phyloP scores from a whole-genome alignment of 2,329 filamentous ascomycete genomes.

The Hypoxylon sp. region DNA sequence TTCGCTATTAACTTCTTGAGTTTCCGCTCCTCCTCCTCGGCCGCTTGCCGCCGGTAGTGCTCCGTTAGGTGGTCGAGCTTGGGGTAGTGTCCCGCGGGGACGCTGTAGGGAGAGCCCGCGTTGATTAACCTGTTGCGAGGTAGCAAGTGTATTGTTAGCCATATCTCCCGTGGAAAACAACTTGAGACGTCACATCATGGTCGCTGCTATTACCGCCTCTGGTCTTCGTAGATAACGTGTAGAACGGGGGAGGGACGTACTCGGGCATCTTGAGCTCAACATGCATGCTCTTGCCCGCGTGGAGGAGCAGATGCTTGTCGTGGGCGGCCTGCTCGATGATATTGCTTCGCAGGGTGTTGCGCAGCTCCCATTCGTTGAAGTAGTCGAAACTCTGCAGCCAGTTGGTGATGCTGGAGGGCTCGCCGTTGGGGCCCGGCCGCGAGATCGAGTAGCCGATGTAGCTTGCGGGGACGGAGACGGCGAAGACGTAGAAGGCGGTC shows the following conservation, averaged over 20 bases:
- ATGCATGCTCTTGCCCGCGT: conserved; percentile 60
- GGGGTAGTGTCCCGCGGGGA: conserved; percentile 67
- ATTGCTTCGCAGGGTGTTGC: conserved; percentile 66
- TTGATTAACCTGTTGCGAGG: conserved; percentile 60
- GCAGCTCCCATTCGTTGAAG: conserved; percentile 64
- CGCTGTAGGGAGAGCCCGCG: conserved; percentile 65
- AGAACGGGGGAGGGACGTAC: conserved; percentile 61
- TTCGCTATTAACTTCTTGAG: conserved; percentile 62
- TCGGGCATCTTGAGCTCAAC: conserved; percentile 70
- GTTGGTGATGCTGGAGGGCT: conserved; percentile 61
- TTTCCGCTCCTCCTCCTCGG: conserved; percentile 69
- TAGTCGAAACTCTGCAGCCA: conserved; percentile 63
- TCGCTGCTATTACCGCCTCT: neutral
- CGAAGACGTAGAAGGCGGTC: conserved; percentile 63
- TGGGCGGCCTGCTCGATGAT: conserved; percentile 68
- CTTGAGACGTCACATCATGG: neutral
- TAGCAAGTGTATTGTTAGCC: conserved; percentile 15
- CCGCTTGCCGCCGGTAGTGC: conserved; percentile 68
- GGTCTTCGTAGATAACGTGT: too few species aligned
- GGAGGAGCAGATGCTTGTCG: conserved; percentile 68
- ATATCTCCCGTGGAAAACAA: neutral
- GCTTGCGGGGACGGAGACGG: conserved; percentile 60
- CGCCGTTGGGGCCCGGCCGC: conserved; percentile 63
- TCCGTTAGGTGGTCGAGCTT: conserved; percentile 69
- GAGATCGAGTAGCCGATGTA: conserved; percentile 64